A percentile compares a stretch with the other conserved stretches of the same genome.
These are phyloP conservation scores for Colletotrichum camelliae DNA, from an alignment of 2,329 filamentous ascomycete species.

Conservation along the genomic window DNA sequence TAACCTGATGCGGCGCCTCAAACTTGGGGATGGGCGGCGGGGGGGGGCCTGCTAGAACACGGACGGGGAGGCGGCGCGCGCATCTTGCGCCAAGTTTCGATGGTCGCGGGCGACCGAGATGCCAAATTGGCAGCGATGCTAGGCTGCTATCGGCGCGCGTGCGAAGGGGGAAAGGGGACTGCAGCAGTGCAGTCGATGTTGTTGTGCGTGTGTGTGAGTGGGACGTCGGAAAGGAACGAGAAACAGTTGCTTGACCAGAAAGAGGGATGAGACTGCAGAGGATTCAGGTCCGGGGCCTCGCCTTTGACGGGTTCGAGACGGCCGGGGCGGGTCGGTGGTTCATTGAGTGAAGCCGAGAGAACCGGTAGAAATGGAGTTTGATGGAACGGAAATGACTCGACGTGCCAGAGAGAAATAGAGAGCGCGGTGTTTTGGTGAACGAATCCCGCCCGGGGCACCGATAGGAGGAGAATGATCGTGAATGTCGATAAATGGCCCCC, in stretches of 20 bases:
- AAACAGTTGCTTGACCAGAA: neutral
- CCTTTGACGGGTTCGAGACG: neutral
- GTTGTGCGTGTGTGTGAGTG: neutral
- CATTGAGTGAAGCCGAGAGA: neutral
- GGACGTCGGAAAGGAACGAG: neutral
- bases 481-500: neutral
- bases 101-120: neutral
- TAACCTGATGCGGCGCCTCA: constrained; percentile 6
- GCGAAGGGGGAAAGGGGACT: neutral
- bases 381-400: constrained; percentile 19
- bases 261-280: neutral
- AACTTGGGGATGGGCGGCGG: neutral
- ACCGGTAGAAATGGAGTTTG: constrained; percentile 12
- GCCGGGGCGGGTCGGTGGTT: neutral
- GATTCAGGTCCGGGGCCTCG: neutral
- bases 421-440: neutral
- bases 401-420: neutral
- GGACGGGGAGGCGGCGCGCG: neutral
- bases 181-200: neutral
- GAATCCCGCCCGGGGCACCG: neutral
- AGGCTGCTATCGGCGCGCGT: neutral
- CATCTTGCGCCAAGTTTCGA: neutral
- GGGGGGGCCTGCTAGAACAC: neutral
- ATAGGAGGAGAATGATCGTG: neutral
- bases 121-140: neutral